Conservation (phyloP, 2,329 filamentous ascomycete species). For the Elsinoe australis region DNA sequence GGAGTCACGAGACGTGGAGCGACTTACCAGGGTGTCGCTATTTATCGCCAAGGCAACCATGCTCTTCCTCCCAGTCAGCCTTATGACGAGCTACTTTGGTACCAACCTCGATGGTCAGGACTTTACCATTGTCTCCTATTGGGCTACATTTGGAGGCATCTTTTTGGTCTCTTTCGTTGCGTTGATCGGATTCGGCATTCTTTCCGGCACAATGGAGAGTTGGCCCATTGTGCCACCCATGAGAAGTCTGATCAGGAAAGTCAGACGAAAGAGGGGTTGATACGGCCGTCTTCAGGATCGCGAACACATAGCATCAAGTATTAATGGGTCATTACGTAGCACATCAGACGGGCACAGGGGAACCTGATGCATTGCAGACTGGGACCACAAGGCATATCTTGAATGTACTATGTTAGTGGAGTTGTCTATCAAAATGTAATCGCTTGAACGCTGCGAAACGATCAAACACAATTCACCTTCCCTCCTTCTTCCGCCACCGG, state of each 20-base stretch:
- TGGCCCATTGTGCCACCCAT: conserved; percentile 17
- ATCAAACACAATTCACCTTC: background rate
- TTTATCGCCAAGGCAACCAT: conserved; percentile 68
- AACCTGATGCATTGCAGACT: too few relatives aligned
- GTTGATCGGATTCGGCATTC: conserved; percentile 50
- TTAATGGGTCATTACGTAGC: too few relatives aligned
- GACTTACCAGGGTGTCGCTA: conserved; percentile 63
- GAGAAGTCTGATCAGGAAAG: background rate
- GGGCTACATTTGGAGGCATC: conserved; percentile 59
- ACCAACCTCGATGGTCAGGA: conserved; percentile 54
- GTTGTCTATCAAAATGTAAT: conserved; percentile 4
- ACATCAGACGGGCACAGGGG: too few relatives aligned
- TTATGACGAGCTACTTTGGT: conserved; percentile 69
- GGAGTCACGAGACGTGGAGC: conserved; percentile 63
- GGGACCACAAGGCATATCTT: too few relatives aligned
- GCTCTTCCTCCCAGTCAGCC: conserved; percentile 64
- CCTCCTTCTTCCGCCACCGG: conserved; percentile 46
- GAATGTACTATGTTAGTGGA: conserved; percentile 6
- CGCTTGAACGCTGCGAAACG: conserved; percentile 10
- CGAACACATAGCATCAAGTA: too few relatives aligned
- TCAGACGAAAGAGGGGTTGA: conserved; percentile 1
- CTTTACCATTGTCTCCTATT: conserved; percentile 58
- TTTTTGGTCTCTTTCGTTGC: conserved; percentile 52
- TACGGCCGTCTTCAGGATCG: too few relatives aligned
- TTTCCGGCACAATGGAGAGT: conserved; percentile 50